Percentiles rank a stretch among this genome's conserved stretches.
These are phyloP conservation scores for Amaranthus tricolor DNA, from an alignment of 179 eudicot species.

Conservation along the genomic window DNA sequence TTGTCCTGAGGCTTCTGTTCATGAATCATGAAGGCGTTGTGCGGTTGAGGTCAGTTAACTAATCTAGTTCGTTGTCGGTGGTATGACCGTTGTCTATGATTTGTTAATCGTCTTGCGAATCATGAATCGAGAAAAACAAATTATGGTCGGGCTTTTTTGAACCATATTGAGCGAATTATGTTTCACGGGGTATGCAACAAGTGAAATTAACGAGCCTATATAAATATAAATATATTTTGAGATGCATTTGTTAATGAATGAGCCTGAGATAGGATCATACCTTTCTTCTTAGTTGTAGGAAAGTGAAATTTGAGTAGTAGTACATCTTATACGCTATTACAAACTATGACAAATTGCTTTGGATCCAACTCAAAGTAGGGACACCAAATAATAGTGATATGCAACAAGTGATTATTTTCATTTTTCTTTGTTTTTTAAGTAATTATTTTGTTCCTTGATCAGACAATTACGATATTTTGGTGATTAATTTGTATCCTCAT, in stretches of 20 bases:
- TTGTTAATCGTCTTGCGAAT: no score
- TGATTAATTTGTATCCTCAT: background rate
- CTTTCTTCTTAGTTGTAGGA: background rate
- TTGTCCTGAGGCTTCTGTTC: no score
- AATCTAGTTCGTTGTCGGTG: no score
- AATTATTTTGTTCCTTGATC: background rate
- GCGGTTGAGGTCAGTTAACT: no score
- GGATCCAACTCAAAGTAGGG: slow-evolving; percentile 7
- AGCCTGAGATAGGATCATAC: background rate
- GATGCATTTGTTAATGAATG: background rate
- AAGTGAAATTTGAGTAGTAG: background rate
- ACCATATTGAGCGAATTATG: no score
- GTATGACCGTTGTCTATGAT: no score
- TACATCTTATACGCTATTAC: background rate
- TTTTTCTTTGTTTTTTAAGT: background rate
- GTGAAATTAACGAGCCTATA: background rate
- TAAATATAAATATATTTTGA: background rate
- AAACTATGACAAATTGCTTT: background rate
- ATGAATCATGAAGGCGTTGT: no score
- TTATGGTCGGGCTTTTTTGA: no score
- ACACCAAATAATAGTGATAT: background rate
- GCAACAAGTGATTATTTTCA: background rate
- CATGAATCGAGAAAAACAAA: no score
- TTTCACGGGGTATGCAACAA: no score
- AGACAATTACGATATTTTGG: background rate